Evolutionary conservation across 108 stramenopile species (phyloP).

Genomic region (Skeletonema grethae): DNA sequence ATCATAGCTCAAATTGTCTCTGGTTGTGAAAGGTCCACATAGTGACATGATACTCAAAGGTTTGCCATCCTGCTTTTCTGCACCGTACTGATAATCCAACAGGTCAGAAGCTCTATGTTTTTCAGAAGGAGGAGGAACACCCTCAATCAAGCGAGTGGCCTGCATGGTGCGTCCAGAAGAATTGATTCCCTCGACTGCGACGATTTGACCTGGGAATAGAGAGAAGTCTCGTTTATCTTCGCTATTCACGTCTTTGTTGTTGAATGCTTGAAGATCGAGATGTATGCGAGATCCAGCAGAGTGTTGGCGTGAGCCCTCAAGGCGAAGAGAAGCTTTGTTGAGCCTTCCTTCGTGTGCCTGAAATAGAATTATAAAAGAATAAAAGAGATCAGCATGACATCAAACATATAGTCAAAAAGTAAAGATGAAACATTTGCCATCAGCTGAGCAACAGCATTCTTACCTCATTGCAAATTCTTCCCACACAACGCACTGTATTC

Average conservation of each 20-base stretch:
- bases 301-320: conserved; percentile 89
- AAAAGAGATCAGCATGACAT: no score
- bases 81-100: conserved; percentile 44
- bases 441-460: conserved; percentile 8
- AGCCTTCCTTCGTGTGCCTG: conserved; percentile 92
- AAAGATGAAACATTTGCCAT: not conserved
- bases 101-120: conserved; percentile 51
- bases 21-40: conserved; percentile 92
- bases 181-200: conserved; percentile 93
- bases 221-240: conserved; percentile 59
- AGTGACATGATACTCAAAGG: conserved; percentile 80
- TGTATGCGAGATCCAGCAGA: conserved; percentile 84
- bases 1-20: conserved; percentile 84
- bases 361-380: not conserved
- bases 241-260: conserved; percentile 14
- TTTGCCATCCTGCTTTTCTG: conserved; percentile 54
- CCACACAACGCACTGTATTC: conserved; percentile 77
- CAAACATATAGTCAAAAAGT: not conserved
- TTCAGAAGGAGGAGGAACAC: conserved; percentile 47
- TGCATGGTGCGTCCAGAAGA: conserved; percentile 79
- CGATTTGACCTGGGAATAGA: conserved; percentile 97
- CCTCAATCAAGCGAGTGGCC: conserved; percentile 78
- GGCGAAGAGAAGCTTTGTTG: conserved; percentile 82
- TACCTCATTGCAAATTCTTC: conserved; percentile 93
- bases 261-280: conserved; percentile 69